Base-by-base conservation (phyloP, 306 rosid species). In the Trichosanthes truncata region DNA sequence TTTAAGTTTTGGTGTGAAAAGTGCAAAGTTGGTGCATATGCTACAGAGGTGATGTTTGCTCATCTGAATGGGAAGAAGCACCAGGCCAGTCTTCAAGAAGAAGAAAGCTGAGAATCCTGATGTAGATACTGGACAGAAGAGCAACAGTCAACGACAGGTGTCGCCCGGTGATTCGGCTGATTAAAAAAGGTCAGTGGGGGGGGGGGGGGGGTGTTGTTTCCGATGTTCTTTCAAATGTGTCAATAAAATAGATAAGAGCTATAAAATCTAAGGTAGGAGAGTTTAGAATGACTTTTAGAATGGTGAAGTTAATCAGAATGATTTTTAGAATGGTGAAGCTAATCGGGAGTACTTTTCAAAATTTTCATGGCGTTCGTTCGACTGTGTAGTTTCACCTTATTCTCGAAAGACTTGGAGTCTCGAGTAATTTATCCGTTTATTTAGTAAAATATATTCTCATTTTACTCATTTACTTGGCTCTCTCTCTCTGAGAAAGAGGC, bases 11-110 rank as follows among this genome's bases (percentile, higher is more conserved):
- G 88, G 87, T 91, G 93, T 71, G 86, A 86, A 38, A 12, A 67
- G 17, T 89, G 93, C 83, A 77, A 81, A 59, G 76, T 87, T 59
- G 79, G 84, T 80, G 31, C 89, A 77, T 1, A 0, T 43, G 31
- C 59, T 9, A 17, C 5, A 15, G 14, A 0, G 2, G 84, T 79
- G 65, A 84, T 89, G 93, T 83, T 80, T 26, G 20, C 18, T 76
- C 96, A 91, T 74, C 31, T 29, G 43, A 81, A n/a, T 7, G 91
- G 90, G 66, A 89, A 53, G 85, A 87, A 82, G 33, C 96, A 89
- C 73, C 61, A 60, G 21, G 72, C 29, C 9, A 82, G 62, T 62
- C 53, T 78, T 52, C 56, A 61, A 51, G 48, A 57, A 38, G 43
- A 67, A 67, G 81, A 8, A 21, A 57, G 78, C 56, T 78, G 69